Percentiles rank a stretch among this genome's conserved stretches.
These are phyloP conservation scores for Yamadazyma buinensis DNA, from an alignment of 1,139 yeast species.

Conservation along the genomic window DNA sequence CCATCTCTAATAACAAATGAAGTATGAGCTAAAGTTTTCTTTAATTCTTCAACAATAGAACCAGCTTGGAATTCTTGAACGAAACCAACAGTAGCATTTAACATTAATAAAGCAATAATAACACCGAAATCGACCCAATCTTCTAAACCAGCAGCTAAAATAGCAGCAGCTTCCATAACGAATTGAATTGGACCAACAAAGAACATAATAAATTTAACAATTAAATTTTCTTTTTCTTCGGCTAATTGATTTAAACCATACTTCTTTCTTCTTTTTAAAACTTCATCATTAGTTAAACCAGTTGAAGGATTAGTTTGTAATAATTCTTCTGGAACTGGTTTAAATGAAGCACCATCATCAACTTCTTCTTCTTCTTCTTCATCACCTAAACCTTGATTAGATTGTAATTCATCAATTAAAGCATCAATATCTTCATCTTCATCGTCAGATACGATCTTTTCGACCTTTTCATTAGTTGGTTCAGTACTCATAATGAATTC, in stretches of 20 bases:
- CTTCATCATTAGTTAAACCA: slow-evolving; percentile 85
- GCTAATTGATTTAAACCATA: slow-evolving; percentile 93
- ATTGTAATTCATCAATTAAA: slow-evolving; percentile 84
- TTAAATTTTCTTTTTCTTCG: slow-evolving; percentile 82
- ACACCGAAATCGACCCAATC: slow-evolving; percentile 99
- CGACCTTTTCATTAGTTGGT: slow-evolving; percentile 48
- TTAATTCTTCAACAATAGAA: slow-evolving; percentile 91
- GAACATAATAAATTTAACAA: slow-evolving; percentile 85
- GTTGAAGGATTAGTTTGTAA: slow-evolving; percentile 79
- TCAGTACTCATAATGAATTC: slow-evolving; percentile 30
- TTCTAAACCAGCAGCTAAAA: slow-evolving; percentile 95
- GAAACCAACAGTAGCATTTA: slow-evolving; percentile 95
- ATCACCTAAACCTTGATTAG: slow-evolving; percentile 48
- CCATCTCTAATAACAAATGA: slow-evolving; percentile 88
- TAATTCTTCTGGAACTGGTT: slow-evolving; percentile 85
- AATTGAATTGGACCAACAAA: slow-evolving; percentile 98
- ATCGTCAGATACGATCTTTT: slow-evolving; percentile 52
- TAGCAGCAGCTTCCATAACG: slow-evolving; percentile 99
- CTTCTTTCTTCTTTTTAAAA: slow-evolving; percentile 83
- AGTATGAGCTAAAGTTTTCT: slow-evolving; percentile 88
- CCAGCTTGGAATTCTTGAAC: slow-evolving; percentile 97
- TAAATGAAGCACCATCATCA: slow-evolving; percentile 50
- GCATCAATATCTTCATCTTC: slow-evolving; percentile 87
- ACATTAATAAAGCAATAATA: slow-evolving; percentile 80
- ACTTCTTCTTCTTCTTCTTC: slow-evolving; percentile 34